Evolutionary conservation across 306 rosid genomes (phyloP).

Genomic region (Luffa aegyptiaca): DNA sequence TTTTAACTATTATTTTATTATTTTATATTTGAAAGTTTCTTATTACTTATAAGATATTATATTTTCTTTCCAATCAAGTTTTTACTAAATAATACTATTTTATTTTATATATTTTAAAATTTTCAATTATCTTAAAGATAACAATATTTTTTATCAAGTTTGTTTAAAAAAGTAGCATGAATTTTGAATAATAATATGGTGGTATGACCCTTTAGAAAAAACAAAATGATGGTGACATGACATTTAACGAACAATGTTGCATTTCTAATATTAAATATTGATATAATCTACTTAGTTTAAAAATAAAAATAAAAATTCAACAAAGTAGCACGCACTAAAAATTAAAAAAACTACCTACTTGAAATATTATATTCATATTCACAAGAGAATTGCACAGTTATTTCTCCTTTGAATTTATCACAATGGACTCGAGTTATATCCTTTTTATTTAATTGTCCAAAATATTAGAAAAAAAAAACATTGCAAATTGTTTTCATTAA

Average conservation of each 20-base stretch:
- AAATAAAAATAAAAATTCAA: neutral
- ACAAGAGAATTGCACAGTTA: neutral
- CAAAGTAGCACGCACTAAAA: neutral
- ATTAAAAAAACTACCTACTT: neutral
- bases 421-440: too few relatives aligned
- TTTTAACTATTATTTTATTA: neutral
- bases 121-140: neutral
- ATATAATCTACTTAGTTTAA: neutral
- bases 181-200: neutral
- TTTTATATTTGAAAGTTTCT: neutral
- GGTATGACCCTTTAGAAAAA: neutral
- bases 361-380: neutral
- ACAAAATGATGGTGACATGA: neutral
- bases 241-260: neutral
- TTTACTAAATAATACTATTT: neutral
- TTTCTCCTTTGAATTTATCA: too few relatives aligned
- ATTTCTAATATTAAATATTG: neutral
- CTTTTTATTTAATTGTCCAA: too few relatives aligned
- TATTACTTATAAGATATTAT: neutral
- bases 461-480: too few relatives aligned
- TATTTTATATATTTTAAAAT: neutral
- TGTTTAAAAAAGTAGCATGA: neutral
- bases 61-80: neutral
- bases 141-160: neutral
- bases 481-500: too few relatives aligned